Evolutionary conservation across 2,329 filamentous ascomycete genomes (phyloP).

Genomic region (Phialophora expanda): DNA sequence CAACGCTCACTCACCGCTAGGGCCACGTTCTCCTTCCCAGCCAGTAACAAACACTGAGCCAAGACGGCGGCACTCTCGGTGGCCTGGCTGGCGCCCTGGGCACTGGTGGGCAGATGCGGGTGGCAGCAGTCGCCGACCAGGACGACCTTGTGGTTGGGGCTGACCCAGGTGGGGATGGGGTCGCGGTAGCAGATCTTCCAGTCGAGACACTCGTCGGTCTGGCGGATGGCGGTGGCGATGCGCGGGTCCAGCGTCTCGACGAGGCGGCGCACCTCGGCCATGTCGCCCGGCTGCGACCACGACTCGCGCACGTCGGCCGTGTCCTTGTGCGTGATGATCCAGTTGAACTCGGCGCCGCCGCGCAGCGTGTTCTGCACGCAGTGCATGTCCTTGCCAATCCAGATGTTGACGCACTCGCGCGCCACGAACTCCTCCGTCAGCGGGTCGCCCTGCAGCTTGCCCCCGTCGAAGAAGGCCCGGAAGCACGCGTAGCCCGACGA

Average conservation of each 20-base stretch:
- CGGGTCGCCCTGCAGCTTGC: constrained; percentile 57
- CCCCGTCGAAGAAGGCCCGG: constrained; percentile 45
- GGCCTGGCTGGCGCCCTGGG: constrained; percentile 51
- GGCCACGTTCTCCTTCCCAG: constrained; percentile 30
- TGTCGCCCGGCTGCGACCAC: constrained; percentile 60
- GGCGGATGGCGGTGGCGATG: constrained; percentile 54
- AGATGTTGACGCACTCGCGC: constrained; percentile 59
- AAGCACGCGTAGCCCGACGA: constrained; percentile 43
- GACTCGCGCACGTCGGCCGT: constrained; percentile 58
- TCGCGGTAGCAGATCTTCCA: constrained; percentile 44
- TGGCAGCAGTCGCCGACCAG: constrained; percentile 49
- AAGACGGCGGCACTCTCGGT: constrained; percentile 52
- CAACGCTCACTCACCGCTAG: constrained; percentile 28
- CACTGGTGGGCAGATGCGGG: constrained; percentile 51
- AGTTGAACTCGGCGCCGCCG: constrained; percentile 50
- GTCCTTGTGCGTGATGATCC: constrained; percentile 63
- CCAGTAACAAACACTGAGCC: constrained; percentile 35
- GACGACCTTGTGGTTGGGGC: constrained; percentile 40
- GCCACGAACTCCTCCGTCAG: constrained; percentile 60
- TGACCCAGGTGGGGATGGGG: constrained; percentile 40
- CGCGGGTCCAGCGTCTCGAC: constrained; percentile 59
- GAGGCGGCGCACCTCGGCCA: constrained; percentile 58
- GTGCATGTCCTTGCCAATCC: constrained; percentile 60
- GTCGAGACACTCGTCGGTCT: constrained; percentile 44
- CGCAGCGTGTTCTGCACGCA: constrained; percentile 58